Base-by-base conservation (phyloP, 2,329 filamentous ascomycete genomes). In the Pseudogymnoascus sp. region DNA sequence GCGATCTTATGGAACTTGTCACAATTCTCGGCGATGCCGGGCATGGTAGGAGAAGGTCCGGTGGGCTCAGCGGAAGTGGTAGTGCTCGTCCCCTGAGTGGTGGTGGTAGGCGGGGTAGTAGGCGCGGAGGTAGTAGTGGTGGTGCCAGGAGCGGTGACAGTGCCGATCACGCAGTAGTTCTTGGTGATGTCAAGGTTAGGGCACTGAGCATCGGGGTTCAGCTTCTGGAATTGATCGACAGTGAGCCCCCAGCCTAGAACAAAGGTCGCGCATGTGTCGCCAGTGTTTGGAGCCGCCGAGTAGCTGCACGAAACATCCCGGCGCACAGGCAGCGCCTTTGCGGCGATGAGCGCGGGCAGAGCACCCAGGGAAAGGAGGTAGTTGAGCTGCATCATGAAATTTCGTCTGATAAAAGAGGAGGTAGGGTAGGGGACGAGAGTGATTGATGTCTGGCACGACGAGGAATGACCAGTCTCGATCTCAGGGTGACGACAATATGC, bases 261-360 rank as follows among this genome's bases (percentile, higher is more conserved):
- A 57, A 72, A 66, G 57, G 64, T 65, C n/a, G 63, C 62, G 61
- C 70, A 72, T 17, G 70, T 71, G 63, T 69, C 70, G 15, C 68
- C 69, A 5, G 39, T 61, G 26, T 61, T 63, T 21, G 68, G 62
- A 31, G 58, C 21, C 1, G 59, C 60, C 17, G 47, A 37, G 54
- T 64, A 68, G 59, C 36, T 41, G 62, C 67, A 68, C 13, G 58
- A 57, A 29, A 66, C 64, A 35, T 61, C 63, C 35, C 60, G 62
- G 60, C 59, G 59, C 24, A 63, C 31, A 21, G 39, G 29, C 54
- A 36, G n/a, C 24, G 33, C 39, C 15, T 58, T 21, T 33, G 64
- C 64, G 26, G 60, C 17, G 36, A 63, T 24, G 50, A 65, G 31
- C 29, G 36, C 33, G 7, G 61, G 62, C 11, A 62, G 26, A 17